A percentile compares a stretch with the other conserved stretches of the same genome.
Evolutionary conservation across 768 basidiomycete genomes (phyloP).

Genomic region (Pseudohyphozyma bogoriensis): DNA sequence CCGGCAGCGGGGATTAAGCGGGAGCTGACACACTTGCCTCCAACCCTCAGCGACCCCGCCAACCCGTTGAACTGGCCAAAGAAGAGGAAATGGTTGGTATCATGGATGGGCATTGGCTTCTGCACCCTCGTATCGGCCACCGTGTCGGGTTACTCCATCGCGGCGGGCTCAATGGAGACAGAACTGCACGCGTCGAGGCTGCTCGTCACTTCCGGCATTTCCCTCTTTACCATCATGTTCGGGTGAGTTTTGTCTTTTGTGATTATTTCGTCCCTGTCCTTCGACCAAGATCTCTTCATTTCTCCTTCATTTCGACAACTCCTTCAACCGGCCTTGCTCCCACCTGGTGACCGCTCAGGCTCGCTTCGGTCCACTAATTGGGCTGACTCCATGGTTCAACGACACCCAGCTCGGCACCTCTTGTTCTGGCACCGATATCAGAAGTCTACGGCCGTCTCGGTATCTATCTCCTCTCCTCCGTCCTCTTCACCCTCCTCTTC

Average conservation of each 20-base stretch:
- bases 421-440: conserved; percentile 35
- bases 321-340: too few relatives aligned
- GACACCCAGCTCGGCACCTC: conserved; percentile 28
- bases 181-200: neutral
- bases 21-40: neutral
- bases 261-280: too few relatives aligned
- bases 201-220: neutral
- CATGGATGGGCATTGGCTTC: conserved; percentile 16
- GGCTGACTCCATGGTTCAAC: too few relatives aligned
- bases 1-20: neutral
- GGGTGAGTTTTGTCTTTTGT: too few relatives aligned
- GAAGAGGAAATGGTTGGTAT: conserved; percentile 22
- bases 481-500: conserved; percentile 30
- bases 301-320: too few relatives aligned
- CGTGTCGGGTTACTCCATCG: conserved; percentile 32
- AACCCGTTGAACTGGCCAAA: conserved; percentile 27
- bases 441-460: conserved; percentile 16
- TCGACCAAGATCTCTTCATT: too few relatives aligned
- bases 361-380: too few relatives aligned
- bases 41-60: conserved; percentile 8
- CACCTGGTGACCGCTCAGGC: too few relatives aligned
- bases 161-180: neutral
- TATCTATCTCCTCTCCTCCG: conserved; percentile 24
- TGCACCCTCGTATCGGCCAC: conserved; percentile 17
- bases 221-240: conserved; percentile 28